Evolutionary conservation across 192 early-diverging fungal species (phyloP), one percentile per base, ranked within the genome.

Genomic region (Rhizoclosmatium sp.): DNA sequence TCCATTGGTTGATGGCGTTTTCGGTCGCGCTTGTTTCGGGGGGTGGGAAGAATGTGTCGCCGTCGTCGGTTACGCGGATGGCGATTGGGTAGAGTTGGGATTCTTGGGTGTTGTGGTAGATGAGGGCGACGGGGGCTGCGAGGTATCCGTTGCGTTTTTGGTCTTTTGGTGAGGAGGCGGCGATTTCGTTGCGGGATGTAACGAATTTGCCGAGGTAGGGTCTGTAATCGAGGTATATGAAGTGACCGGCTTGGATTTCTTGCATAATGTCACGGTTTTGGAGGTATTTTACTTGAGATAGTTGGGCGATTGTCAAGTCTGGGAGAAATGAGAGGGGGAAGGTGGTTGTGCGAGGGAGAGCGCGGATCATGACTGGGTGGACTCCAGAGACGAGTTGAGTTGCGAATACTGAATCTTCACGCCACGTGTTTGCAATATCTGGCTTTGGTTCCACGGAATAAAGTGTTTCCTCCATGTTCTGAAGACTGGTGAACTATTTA

Each of bases 21-120:
- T 16, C 70, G 3, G 3, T 10, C 4, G 10, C 21, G 10, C 10
- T 21, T 42, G 19, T 10, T 7, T 12, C 21, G 10, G 51, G 9
- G 5, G 51, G 51, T 39, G 75, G 62, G 48, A 47, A 66, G 49
- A 76, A 76, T 3, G 62, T 60, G 7, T 76, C 75, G 19, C 75
- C 75, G 10, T 47, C 64, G 46, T 76, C 64, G 16, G 23, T 62
- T 3, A 76, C 12, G 64, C 62, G 75, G 51, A 76, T 76, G n/a
- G 75, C 75, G 16, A 76, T 60, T 45, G 62, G 64, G 65, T 48
- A 51, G 16, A 76, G 3, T 3, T 51, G 7, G 3, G 5, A 10
- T 16, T 44, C 48, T 49, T 76, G 61, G n/a, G 56, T 44, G 47
- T 76, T 62, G 40, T 76, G 48, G 19, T 41, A 76, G 47, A 76